Percentiles rank a stretch among this genome's conserved stretches.
These are phyloP conservation scores for Biscogniauxia marginata DNA, from an alignment of 2,329 filamentous ascomycete genomes.

Conservation along the genomic window DNA sequence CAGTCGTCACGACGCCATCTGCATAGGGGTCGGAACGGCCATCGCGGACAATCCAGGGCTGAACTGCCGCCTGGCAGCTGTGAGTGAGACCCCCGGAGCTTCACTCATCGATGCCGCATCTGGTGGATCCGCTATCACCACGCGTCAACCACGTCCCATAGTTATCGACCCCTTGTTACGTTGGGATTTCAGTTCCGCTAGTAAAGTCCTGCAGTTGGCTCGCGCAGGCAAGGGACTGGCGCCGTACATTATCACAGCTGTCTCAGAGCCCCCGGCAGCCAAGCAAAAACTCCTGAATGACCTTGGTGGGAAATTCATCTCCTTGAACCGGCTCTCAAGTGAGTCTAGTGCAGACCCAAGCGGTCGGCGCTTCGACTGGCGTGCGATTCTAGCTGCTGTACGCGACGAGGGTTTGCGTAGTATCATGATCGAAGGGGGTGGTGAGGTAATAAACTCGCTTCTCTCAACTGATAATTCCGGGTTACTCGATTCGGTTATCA, in stretches of 20 bases:
- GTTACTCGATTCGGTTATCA: slow-evolving; percentile 75
- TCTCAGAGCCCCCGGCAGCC: slow-evolving; percentile 43
- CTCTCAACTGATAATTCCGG: slow-evolving; percentile 59
- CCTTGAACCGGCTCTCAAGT: slow-evolving; percentile 28
- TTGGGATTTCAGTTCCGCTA: slow-evolving; percentile 62
- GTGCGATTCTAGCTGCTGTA: slow-evolving; percentile 60
- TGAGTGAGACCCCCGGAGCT: slow-evolving; percentile 24
- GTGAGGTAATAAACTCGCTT: slow-evolving; percentile 75
- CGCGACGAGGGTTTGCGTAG: slow-evolving; percentile 62
- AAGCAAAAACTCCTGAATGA: slow-evolving; percentile 43
- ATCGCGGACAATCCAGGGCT: slow-evolving; percentile 81
- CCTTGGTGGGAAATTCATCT: slow-evolving; percentile 53
- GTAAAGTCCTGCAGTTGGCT: slow-evolving; percentile 66
- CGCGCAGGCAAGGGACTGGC: slow-evolving; percentile 65
- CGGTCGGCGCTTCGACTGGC: slow-evolving; percentile 59
- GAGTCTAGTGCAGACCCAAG: slow-evolving; percentile 36
- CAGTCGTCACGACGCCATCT: slow-evolving; percentile 77
- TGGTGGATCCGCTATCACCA: slow-evolving; percentile 30
- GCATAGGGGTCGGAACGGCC: slow-evolving; percentile 82
- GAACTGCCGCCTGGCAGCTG: slow-evolving; percentile 72
- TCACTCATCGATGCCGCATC: slow-evolving; percentile 36
- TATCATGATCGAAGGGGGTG: slow-evolving; percentile 92
- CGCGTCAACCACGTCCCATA: slow-evolving; percentile 73
- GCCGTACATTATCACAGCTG: slow-evolving; percentile 67
- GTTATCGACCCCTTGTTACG: slow-evolving; percentile 77